Base-by-base conservation (phyloP, 352 stramenopile species). In the Phytophthora citrophthora region DNA sequence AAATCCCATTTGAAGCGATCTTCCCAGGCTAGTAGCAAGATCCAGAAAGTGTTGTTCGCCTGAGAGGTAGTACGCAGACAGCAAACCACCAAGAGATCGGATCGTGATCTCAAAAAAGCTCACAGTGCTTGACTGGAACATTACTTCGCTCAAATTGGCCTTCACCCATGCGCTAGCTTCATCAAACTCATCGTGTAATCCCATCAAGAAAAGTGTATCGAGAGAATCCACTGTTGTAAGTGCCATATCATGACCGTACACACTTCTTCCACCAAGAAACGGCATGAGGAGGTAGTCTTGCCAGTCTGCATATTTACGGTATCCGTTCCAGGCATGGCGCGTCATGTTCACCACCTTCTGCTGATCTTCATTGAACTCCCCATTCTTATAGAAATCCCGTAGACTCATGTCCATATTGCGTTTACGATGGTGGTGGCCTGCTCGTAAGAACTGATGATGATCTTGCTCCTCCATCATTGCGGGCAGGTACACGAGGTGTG, bases 101-200 rank as follows among this genome's bases (percentile, higher is more conserved):
- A 89, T 86, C 9, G 77, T 86, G 23, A 83, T 68, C 38, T 92
- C 83, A 16, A 85, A 82, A 47, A 92, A 83, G 48, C 77, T 90
- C 32, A 92, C 72, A 24, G 51, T 58, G 13, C 64, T 67, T 3
- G 43, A 49, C 26, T 71, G 54, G 2, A 83, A 69, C 61, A 92
- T 75, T 9, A 26, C 44, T 2, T 62, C 32, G 2, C 59, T 54
- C 15, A 90, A 39, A 43, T 90, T 78, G 12, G n/a, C 50, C 46
- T 79, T 83, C 20, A 74, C 54, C 83, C 81, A 92, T 4, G 70
- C 54, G 20, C 73, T 88, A 1, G 83, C 81, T 40, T 86, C 69
- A 38, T 88, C 69, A 44, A 88, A 93, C 24, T 90, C 83, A 34
- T 86, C 67, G 15, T 86, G 68, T 4, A 92, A 39, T 0, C 81